Base-by-base conservation (phyloP, 257 asterid species). In the Schizonepeta tenuifolia region DNA sequence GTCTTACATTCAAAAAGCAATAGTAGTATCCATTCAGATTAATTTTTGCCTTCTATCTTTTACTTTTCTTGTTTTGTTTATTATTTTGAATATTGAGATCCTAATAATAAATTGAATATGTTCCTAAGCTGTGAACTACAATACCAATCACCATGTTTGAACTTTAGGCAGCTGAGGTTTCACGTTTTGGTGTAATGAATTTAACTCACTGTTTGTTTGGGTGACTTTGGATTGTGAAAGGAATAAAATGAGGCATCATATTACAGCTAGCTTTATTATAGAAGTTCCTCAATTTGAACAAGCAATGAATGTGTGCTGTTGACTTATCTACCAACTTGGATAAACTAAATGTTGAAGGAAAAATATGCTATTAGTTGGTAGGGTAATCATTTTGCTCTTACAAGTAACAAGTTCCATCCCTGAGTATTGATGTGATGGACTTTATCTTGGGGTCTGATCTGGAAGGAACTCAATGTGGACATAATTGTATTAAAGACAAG, bases 31-130 rank as follows among this genome's bases (percentile, higher is more conserved):
- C 31, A 43, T n/a, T 70, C 18, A 7, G 38, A 60, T 59, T 62
- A 75, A 59, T 11, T 15, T 14, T 47, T 47, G 8, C 54, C 54
- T n/a, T 47, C 54, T 14, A 6, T 14, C 21, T 49, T 38, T 68
- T 68, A 18, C 59, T 63, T 68, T 41, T 9, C n/a, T 15, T 64
- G 0, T 73, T 38, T 40, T 44, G 15, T 61, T 60, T 50, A 20
- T 65, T 63, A 18, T 15, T 31, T 53, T 53, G 58, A 53, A 53
- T 53, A 7, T 18, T 53, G 28, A 51, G 2, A 18, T 17, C 28
- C 13, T 53, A 18, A 10, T 18, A 53, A 53, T 20, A 10, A 53
- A 53, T n/a, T 5, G 21, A 22, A 26, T 55, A 55, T 20, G 7
- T 55, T 55, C 35, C 33, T 22, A 54, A 2, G 31, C 33, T 55